phyloP scores from a whole-genome alignment of 2,329 filamentous ascomycete genomes.

The Geosmithia flava region DNA sequence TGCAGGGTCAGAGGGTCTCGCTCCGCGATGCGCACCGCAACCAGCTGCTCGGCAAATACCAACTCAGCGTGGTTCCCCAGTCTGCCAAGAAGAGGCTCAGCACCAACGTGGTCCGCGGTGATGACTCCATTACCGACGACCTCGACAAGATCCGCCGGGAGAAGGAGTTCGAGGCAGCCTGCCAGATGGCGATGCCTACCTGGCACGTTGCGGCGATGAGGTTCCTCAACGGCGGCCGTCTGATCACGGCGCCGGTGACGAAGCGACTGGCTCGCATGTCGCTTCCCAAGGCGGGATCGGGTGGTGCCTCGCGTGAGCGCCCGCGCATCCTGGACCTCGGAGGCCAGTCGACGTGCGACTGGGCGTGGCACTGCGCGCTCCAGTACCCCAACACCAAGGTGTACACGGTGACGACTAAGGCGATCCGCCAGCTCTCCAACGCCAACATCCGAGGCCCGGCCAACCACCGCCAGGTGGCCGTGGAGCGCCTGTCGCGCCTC shows the following conservation, averaged over 20 bases:
- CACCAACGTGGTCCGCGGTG: constrained; percentile 61
- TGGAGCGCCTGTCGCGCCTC: constrained; percentile 64
- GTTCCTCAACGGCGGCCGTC: constrained; percentile 49
- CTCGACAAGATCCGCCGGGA: constrained; percentile 53
- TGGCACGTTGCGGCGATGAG: constrained; percentile 52
- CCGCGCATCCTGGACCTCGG: constrained; percentile 74
- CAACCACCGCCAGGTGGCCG: constrained; percentile 77
- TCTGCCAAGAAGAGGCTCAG: constrained; percentile 60
- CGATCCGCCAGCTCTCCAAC: constrained; percentile 57
- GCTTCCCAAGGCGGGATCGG: constrained; percentile 28
- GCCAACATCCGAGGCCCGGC: constrained; percentile 67
- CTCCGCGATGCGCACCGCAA: constrained; percentile 62
- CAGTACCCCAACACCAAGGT: constrained; percentile 78
- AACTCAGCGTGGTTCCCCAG: constrained; percentile 57
- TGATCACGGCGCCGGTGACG: constrained; percentile 51
- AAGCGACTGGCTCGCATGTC: constrained; percentile 47
- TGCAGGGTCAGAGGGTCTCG: constrained; percentile 72
- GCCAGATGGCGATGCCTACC: constrained; percentile 50
- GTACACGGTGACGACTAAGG: constrained; percentile 73
- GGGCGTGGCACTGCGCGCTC: constrained; percentile 88
- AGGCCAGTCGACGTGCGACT: constrained; percentile 75
- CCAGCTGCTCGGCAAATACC: constrained; percentile 75
- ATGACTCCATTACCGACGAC: constrained; percentile 51
- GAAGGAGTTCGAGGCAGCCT: constrained; percentile 69
- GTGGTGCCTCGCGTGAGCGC: constrained; percentile 35